phyloP scores from a whole-genome alignment of 225 moss, liverwort and hornwort species.

The Polytrichum commune region DNA sequence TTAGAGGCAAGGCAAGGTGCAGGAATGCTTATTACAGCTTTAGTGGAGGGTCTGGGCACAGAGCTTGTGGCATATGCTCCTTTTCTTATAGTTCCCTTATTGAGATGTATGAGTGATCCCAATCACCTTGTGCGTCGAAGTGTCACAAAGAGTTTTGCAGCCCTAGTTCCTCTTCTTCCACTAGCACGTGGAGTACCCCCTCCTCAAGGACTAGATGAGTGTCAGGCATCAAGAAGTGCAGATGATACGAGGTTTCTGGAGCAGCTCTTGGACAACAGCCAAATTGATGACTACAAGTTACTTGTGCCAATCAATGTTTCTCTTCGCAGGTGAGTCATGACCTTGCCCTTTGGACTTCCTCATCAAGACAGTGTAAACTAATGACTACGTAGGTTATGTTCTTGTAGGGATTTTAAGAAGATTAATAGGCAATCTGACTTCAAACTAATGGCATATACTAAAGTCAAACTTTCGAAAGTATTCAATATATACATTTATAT shows the following conservation, averaged over 20 bases:
- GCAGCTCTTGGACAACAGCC: conserved; percentile 89
- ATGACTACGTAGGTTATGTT: not conserved
- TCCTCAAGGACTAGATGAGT: conserved; percentile 69
- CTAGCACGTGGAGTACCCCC: conserved; percentile 79
- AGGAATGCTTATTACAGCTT: conserved; percentile 77
- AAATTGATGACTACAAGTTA: conserved; percentile 86
- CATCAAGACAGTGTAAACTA: not conserved
- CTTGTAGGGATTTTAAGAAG: too few species aligned
- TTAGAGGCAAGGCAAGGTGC: conserved; percentile 91
- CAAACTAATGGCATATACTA: too few species aligned
- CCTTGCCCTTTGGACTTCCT: not conserved
- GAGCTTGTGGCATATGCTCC: conserved; percentile 86
- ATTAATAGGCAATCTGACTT: too few species aligned
- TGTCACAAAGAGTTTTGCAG: conserved; percentile 91
- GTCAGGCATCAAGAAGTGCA: conserved; percentile 69
- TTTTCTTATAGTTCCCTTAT: conserved; percentile 79
- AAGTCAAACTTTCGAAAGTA: too few species aligned
- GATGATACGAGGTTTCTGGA: conserved; percentile 87
- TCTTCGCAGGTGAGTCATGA: conserved; percentile 61
- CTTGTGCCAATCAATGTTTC: conserved; percentile 71
- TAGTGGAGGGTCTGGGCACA: conserved; percentile 80
- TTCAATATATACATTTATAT: too few species aligned
- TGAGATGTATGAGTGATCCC: conserved; percentile 92
- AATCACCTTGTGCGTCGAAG: conserved; percentile 80
- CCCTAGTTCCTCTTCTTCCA: conserved; percentile 87